Base-by-base conservation (phyloP, 768 basidiomycete species). In the Lenzites betulinus region DNA sequence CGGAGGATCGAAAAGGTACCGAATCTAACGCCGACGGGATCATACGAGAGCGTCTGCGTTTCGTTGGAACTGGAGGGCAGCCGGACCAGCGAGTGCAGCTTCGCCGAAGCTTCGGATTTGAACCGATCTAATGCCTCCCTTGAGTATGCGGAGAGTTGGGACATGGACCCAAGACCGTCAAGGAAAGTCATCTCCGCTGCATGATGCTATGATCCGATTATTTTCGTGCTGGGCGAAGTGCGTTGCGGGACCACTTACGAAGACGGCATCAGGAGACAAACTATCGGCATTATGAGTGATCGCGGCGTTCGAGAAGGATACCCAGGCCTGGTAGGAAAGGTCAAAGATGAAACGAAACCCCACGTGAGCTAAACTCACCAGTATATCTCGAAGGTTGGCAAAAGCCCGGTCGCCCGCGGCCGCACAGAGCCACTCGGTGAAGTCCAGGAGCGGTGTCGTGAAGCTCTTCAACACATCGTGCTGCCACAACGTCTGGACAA, bases 101-200 rank as follows among this genome's bases (percentile, higher is more conserved):
- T 81, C 2, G 56, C 60, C 38, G 78, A 58, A 13, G 89, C 89
- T 15, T 86, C 84, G 3, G 71, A 71, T 66, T 85, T 88, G 50
- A 97, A 76, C n/a, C 75, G 70, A n/a, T 72, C 77, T 25, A 97
- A 69, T 4, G 83, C 80, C 3, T 82, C 78, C 16, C 70, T 71
- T 1, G 92, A 85, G 67, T 88, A 87, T 11, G 86, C 76, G 18
- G 88, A 75, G 38, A 89, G 74, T 70, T 90, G 90, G 49, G 92
- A 88, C 18, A 93, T 77, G 3, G 92, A 88, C 36, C 84, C 87
- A 2, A 98, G 76, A 38, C 95, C 95, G 70, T 99, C 97, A 20
- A 98, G 76, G 68, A 93, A 85, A 1, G 91, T 89, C 92, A 99
- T 91, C 64, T 89, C 86, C 0, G 95, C 95, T 5, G 91, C 95